Base-by-base conservation (phyloP, 257 asterid genomes). In the Echium plantagineum region DNA sequence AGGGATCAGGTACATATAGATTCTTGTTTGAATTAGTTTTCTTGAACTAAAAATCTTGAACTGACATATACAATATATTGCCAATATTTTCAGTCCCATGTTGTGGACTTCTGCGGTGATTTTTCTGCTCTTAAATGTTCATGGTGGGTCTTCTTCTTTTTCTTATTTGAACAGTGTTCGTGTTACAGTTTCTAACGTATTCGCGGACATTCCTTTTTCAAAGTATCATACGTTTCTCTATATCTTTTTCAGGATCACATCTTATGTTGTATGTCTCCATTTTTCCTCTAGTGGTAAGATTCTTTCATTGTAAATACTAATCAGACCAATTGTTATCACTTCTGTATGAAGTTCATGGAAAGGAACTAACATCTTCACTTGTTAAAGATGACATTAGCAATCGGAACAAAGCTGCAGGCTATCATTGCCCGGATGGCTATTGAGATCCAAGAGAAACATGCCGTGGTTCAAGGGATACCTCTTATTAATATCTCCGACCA, bases 391-490 rank as follows among this genome's bases (percentile, higher is more conserved):
- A 89, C 81, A 70, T 80, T 89, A 83, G 87, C 97, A 75, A 81
- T 86, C 38, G 98, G 96, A 20, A 88, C 94, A 49, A 91, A 91
- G 85, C 95, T 91, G 30, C 98, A 91, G 69, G 85, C 90, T 35
- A 85, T 91, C 78, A 88, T 91, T 74, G 67, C 94, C 15, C 81
- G 74, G 69, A 91, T 91, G 98, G 98, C 98, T 38, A 70, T 91
- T 52, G 96, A 91, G 72, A 91, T 91, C 73, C 87, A 78, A 79
- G 98, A 91, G 72, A 84, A 81, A 58, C 98, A 93, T 60, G 94
- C 96, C 2, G 98, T 93, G 10, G 86, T 93, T 60, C 95, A 93
- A 67, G 98, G 98, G 66, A 93, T 93, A 60, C 98, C 98, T 7
- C 90, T 93, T 12, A 97, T 93, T 35, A 94, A 86, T 75, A 93